Evolutionary conservation across 495 filamentous ascomycete genomes (phyloP), one percentile per base, ranked within the genome.

Genomic region (Aspergillus funiculosus): DNA sequence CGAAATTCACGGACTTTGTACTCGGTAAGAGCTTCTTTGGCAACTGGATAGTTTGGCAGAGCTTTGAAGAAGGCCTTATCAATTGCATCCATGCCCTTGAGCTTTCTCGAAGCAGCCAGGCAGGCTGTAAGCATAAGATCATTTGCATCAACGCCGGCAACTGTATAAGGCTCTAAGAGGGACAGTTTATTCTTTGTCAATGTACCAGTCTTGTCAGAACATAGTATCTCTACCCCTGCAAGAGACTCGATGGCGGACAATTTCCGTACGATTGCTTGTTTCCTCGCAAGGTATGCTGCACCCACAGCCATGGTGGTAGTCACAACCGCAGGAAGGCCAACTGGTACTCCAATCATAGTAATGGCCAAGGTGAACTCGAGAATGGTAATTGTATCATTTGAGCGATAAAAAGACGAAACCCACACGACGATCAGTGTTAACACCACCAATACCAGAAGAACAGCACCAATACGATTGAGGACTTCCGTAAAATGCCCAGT

Each of bases 291-390:
- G 62, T 92, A 91, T 37, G 85, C 82, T 54, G 89, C 89, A 65
- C 89, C 89, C 57, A 95, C 89, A 68, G 89, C 89, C 87, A 95
- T 89, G 61, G 89, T 95, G 44, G 89, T 95, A 53, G 89, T 95
- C 57, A 94, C 89, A 66, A 95, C 89, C 51, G 87, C 89, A 20
- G 89, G 89, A 36, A 95, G 86, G 82, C 89, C 89, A 62, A 95
- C 89, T 14, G 89, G 89, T 8, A 95, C 89, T 77, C 89, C 89
- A 39, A 94, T 83, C 54, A 95, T 87, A 46, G 87, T 87, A 50
- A 95, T 87, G 58, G 85, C 88, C 15, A 77, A 54, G 25, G 89
- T 94, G 70, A 86, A 92, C 56, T 87, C 80, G 43, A 95, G 76
- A 50, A 94, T 92, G 14, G 61, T 60, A 42, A 83, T 76, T 46